Evolutionary conservation across 129 eudicot species (phyloP).

Genomic region (Escallonia rubra): DNA sequence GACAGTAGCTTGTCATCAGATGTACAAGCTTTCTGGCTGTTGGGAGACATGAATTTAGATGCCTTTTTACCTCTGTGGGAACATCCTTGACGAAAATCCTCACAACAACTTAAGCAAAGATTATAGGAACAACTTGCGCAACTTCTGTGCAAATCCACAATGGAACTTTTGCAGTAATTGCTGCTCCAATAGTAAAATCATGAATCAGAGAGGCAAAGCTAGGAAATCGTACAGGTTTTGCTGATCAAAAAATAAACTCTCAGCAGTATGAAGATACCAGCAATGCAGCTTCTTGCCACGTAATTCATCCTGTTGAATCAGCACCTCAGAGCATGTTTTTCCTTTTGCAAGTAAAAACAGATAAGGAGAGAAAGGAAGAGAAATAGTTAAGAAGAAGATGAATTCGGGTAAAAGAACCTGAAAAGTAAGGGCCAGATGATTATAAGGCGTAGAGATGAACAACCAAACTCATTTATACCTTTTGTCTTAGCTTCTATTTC

Average conservation of each 20-base stretch:
- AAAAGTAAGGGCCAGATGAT: background rate
- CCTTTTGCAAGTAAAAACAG: constrained; percentile 30
- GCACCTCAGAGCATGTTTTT: constrained; percentile 34
- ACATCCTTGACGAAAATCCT: constrained; percentile 53
- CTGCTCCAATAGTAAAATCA: constrained; percentile 27
- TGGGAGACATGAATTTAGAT: constrained; percentile 20
- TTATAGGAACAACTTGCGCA: constrained; percentile 78
- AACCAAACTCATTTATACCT: constrained; percentile 34
- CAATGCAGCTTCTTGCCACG: constrained; percentile 38
- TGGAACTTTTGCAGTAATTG: constrained; percentile 62
- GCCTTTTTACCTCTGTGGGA: constrained; percentile 26
- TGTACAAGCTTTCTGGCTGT: constrained; percentile 23
- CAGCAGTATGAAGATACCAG: constrained; percentile 47
- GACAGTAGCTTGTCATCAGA: constrained; percentile 15
- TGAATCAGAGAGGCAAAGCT: background rate
- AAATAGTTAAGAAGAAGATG: background rate
- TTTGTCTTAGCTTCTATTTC: constrained; percentile 61
- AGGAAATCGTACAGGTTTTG: background rate
- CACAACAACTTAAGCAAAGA: constrained; percentile 78
- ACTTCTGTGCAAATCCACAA: constrained; percentile 79
- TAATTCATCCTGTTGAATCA: constrained; percentile 40
- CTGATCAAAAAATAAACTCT: background rate
- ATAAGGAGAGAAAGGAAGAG: constrained; percentile 5
- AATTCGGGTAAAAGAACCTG: background rate
- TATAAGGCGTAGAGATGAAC: background rate